phyloP scores from a whole-genome alignment of 2,329 filamentous ascomycete species.

The Neurospora sp. region DNA sequence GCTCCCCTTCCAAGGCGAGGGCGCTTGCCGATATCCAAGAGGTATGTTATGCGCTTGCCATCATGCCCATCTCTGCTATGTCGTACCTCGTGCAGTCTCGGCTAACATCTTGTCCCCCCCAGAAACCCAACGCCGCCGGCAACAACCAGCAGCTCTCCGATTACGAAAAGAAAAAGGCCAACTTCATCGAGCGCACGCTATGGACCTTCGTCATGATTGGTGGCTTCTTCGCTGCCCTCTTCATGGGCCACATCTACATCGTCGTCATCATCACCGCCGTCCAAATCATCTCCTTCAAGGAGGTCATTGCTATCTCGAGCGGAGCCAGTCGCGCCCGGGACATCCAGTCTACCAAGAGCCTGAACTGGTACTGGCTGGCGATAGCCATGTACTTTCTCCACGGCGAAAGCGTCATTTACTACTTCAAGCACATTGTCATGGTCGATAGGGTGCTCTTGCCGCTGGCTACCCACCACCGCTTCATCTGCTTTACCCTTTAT shows the following conservation, averaged over 20 bases:
- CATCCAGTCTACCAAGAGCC: conserved; percentile 84
- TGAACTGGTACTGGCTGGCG: conserved; percentile 99
- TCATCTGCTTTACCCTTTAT: conserved; percentile 98
- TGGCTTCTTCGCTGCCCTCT: conserved; percentile 83
- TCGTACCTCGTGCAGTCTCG: background rate
- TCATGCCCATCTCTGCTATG: background rate
- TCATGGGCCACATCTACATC: conserved; percentile 96
- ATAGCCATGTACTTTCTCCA: conserved; percentile 99
- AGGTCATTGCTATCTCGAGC: conserved; percentile 95
- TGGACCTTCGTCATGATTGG: conserved; percentile 98
- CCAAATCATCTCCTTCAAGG: conserved; percentile 97
- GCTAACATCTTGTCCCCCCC: conserved; percentile 11
- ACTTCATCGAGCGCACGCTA: conserved; percentile 92
- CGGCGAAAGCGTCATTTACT: conserved; percentile 98
- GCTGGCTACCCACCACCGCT: conserved; percentile 91
- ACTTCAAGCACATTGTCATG: conserved; percentile 97
- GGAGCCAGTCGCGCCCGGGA: conserved; percentile 86
- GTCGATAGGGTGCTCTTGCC: conserved; percentile 90
- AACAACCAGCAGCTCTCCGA: conserved; percentile 44
- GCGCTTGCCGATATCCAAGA: conserved; percentile 27
- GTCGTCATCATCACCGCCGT: conserved; percentile 86
- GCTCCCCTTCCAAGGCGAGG: conserved; percentile 26
- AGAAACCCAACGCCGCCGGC: conserved; percentile 32
- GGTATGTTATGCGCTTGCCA: conserved; percentile 14
- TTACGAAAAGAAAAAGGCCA: conserved; percentile 98